These are phyloP conservation scores for Rhododendron simsii DNA, from an alignment of 148 eudicot species.

Conservation along the genomic window DNA sequence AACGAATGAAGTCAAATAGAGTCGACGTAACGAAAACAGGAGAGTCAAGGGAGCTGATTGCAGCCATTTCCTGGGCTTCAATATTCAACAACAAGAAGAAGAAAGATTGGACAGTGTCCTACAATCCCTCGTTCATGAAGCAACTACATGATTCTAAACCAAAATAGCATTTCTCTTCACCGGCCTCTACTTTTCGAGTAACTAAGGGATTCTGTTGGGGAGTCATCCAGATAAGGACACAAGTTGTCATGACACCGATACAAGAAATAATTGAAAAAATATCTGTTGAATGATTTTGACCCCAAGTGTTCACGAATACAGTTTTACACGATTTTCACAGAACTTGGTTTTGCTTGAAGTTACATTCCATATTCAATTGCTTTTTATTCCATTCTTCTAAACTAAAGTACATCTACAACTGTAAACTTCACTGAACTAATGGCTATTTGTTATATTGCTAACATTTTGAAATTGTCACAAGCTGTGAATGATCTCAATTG, in stretches of 20 bases:
- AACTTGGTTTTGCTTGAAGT: neutral
- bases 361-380: neutral
- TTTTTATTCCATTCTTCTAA: neutral
- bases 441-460: neutral
- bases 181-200: neutral
- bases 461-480: neutral
- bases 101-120: neutral
- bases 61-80: neutral
- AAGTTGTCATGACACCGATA: neutral
- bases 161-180: conserved; percentile 1
- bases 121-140: neutral
- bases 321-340: neutral
- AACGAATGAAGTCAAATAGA: neutral
- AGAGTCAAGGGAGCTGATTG: neutral
- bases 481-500: neutral
- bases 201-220: neutral
- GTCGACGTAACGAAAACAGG: neutral
- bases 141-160: neutral
- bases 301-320: neutral
- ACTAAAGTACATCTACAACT: neutral
- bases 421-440: neutral
- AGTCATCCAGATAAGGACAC: neutral
- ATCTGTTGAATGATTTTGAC: neutral
- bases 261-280: neutral
- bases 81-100: neutral